Conservation (phyloP, 208 protist genomes). For the Crithidia brevicula region DNA sequence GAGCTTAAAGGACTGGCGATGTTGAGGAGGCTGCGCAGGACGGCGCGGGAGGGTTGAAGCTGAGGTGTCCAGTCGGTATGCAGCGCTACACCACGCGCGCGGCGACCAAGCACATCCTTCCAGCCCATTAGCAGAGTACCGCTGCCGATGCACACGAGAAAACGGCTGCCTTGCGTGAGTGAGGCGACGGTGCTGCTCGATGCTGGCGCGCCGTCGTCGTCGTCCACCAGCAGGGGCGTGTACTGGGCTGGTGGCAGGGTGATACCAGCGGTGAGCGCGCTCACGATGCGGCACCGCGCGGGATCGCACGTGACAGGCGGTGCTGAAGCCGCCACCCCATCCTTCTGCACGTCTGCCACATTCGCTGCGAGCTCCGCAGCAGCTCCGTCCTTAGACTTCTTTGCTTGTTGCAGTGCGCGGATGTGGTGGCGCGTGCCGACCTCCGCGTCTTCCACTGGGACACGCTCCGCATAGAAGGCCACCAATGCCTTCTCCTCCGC, state of each 20-base stretch:
- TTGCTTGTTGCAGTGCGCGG: not conserved
- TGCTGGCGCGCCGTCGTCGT: no score
- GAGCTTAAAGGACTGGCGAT: not conserved
- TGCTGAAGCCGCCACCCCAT: no score
- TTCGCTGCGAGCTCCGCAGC: no score
- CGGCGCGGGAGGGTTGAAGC: conserved; percentile 42
- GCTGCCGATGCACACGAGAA: conserved; percentile 40
- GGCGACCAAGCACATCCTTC: conserved; percentile 24
- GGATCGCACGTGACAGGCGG: no score
- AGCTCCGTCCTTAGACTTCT: not conserved
- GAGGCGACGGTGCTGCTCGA: conserved; percentile 2
- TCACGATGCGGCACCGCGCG: conserved; percentile 3
- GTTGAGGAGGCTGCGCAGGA: conserved; percentile 20
- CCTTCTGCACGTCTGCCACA: no score
- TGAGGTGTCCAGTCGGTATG: conserved; percentile 42
- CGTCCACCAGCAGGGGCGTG: not conserved
- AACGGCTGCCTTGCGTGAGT: conserved; percentile 4
- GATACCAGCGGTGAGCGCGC: conserved; percentile 22
- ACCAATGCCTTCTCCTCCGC: conserved; percentile 37
- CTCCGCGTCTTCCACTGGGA: not conserved
- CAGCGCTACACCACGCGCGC: conserved; percentile 36
- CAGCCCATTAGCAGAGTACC: conserved; percentile 42
- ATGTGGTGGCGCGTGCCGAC: not conserved
- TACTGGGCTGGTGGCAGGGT: conserved; percentile 16
- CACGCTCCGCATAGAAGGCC: conserved; percentile 32